A percentile compares a stretch with the other conserved stretches of the same genome.
Evolutionary conservation across 345 rosid genomes (phyloP).

Genomic region (Cardiospermum halicacabum): DNA sequence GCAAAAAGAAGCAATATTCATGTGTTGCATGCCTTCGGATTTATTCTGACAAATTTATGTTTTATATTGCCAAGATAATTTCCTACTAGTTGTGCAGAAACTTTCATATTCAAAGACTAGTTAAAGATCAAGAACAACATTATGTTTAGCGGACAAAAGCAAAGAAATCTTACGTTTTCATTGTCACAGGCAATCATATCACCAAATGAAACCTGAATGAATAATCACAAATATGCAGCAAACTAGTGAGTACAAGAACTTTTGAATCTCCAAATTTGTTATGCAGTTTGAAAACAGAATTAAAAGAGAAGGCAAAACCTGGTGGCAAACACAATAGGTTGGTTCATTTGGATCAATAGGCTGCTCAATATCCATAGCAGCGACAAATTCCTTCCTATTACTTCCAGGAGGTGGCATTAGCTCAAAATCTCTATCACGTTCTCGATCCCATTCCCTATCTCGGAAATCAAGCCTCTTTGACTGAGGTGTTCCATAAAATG

Average conservation of each 20-base stretch:
- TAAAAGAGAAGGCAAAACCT: constrained; percentile 46
- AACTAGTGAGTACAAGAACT: constrained; percentile 9
- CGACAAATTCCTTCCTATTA: constrained; percentile 59
- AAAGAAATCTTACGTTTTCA: constrained; percentile 64
- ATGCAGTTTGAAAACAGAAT: constrained; percentile 5
- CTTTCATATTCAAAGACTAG: not conserved
- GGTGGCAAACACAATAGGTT: constrained; percentile 96
- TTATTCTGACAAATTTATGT: not conserved
- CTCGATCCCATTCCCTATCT: constrained; percentile 88
- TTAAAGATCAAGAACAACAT: not conserved
- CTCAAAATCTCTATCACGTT: constrained; percentile 89
- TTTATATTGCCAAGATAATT: not conserved
- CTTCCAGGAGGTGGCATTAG: constrained; percentile 99
- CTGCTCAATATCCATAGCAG: constrained; percentile 67
- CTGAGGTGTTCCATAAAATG: constrained; percentile 61
- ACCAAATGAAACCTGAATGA: constrained; percentile 85
- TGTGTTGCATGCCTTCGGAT: not conserved
- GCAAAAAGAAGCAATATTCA: not conserved
- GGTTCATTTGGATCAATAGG: constrained; percentile 99
- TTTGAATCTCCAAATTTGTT: constrained; percentile 8
- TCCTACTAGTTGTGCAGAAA: not conserved
- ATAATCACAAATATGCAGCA: constrained; percentile 9
- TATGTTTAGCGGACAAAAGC: not conserved
- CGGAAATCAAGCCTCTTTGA: constrained; percentile 71
- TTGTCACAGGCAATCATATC: constrained; percentile 99